phyloP scores from a whole-genome alignment of 352 stramenopile genomes.

The Phytophthora parvispora region DNA sequence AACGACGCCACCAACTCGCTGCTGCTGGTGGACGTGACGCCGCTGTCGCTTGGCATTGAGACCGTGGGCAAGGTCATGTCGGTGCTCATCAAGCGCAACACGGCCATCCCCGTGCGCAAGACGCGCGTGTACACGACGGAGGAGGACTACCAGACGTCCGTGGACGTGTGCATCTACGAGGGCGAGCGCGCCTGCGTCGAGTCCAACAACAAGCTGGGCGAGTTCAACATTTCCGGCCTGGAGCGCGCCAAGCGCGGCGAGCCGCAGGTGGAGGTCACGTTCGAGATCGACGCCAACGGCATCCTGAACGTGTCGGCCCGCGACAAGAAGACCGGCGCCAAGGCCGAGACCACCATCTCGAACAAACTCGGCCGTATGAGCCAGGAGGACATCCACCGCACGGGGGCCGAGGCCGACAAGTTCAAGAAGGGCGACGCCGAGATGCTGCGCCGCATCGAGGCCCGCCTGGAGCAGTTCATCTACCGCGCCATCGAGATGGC shows the following conservation, averaged over 20 bases:
- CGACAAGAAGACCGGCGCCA: slow-evolving; percentile 86
- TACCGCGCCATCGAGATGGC: slow-evolving; percentile 78
- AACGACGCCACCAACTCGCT: slow-evolving; percentile 90
- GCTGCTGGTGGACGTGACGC: slow-evolving; percentile 92
- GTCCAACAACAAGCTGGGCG: slow-evolving; percentile 94
- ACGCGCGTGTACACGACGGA: slow-evolving; percentile 79
- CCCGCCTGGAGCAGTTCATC: slow-evolving; percentile 75
- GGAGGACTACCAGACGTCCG: slow-evolving; percentile 87
- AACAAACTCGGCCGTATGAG: slow-evolving; percentile 80
- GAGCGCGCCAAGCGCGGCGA: slow-evolving; percentile 90
- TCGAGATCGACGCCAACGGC: slow-evolving; percentile 94
- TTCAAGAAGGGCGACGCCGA: slow-evolving; percentile 83
- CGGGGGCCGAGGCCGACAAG: slow-evolving; percentile 78
- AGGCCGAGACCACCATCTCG: slow-evolving; percentile 77
- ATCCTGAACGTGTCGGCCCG: slow-evolving; percentile 93
- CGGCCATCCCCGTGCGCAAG: slow-evolving; percentile 89
- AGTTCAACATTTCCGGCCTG: slow-evolving; percentile 93
- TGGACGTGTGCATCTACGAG: slow-evolving; percentile 91
- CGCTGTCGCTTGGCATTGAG: slow-evolving; percentile 91
- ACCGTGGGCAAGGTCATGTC: slow-evolving; percentile 92
- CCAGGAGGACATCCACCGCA: slow-evolving; percentile 79
- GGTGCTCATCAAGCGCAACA: slow-evolving; percentile 91
- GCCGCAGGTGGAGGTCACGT: slow-evolving; percentile 93
- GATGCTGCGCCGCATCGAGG: slow-evolving; percentile 76
- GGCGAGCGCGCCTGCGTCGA: slow-evolving; percentile 91